Percentiles rank a stretch among this genome's conserved stretches.
phyloP scores from a whole-genome alignment of 2,329 filamentous ascomycete genomes.

The Pseudocercospora fijiensis region DNA sequence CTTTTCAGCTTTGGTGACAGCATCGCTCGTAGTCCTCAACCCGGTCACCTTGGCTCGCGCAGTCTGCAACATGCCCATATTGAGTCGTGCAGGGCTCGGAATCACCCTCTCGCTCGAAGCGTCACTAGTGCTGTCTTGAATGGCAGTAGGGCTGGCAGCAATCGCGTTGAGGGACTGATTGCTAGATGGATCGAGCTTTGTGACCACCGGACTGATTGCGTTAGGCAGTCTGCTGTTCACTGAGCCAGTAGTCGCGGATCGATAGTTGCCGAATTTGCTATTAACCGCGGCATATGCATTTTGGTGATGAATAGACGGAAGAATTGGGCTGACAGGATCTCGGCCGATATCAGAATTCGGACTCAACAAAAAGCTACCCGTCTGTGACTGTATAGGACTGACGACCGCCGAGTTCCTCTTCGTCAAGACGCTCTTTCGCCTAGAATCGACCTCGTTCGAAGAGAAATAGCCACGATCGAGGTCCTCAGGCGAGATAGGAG shows the following conservation, averaged over 20 bases:
- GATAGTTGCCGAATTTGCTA: constrained; percentile 30
- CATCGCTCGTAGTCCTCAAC: constrained; percentile 82
- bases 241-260: constrained; percentile 32
- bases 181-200: constrained; percentile 55
- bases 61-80: constrained; percentile 39
- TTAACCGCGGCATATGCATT: constrained; percentile 28
- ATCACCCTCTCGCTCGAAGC: constrained; percentile 40
- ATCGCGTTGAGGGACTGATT: constrained; percentile 31
- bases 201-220: constrained; percentile 55
- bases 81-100: constrained; percentile 34
- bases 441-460: constrained; percentile 71
- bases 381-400: constrained; percentile 52
- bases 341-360: constrained; percentile 8
- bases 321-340: constrained; percentile 23
- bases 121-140: constrained; percentile 45
- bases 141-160: constrained; percentile 26
- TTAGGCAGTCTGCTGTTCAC: constrained; percentile 37
- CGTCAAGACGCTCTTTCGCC: constrained; percentile 60
- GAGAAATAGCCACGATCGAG: constrained; percentile 92
- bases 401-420: constrained; percentile 59
- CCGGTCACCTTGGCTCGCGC: constrained; percentile 57
- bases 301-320: constrained; percentile 20
- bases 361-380: constrained; percentile 56
- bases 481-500: constrained; percentile 50
- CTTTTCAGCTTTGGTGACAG: constrained; percentile 57